A percentile compares a stretch with the other conserved stretches of the same genome.
Conservation (phyloP, 495 filamentous ascomycete genomes). For the Extremus antarcticus region DNA sequence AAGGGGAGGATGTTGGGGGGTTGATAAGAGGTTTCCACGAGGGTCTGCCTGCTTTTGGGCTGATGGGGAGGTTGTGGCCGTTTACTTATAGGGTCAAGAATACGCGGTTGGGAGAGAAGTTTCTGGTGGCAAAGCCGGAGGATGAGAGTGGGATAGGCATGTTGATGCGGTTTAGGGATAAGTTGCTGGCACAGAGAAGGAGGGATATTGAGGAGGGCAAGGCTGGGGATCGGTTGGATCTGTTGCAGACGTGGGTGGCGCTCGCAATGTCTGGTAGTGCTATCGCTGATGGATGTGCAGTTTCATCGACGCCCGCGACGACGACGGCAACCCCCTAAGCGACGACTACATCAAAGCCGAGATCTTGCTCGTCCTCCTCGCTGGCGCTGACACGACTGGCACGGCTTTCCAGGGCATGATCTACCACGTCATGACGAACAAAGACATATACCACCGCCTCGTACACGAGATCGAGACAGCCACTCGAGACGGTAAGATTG, state of each 20-base stretch:
- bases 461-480: conserved; percentile 46
- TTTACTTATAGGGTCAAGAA: conserved; percentile 44
- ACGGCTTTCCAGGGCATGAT: conserved; percentile 46
- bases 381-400: conserved; percentile 55
- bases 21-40: conserved; percentile 44
- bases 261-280: background rate
- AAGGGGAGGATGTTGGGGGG: conserved; percentile 45
- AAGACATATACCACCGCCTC: conserved; percentile 39
- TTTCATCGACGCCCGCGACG: conserved; percentile 36
- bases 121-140: conserved; percentile 43
- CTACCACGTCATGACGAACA: conserved; percentile 40
- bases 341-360: conserved; percentile 44
- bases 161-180: conserved; percentile 41
- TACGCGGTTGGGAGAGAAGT: conserved; percentile 40
- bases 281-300: conserved; percentile 5
- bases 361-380: conserved; percentile 45
- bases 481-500: conserved; percentile 24
- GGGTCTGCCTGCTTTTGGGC: conserved; percentile 38
- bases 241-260: conserved; percentile 31
- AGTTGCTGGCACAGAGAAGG: conserved; percentile 28
- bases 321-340: conserved; percentile 38
- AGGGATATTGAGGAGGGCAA: conserved; percentile 21
- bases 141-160: conserved; percentile 43
- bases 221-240: conserved; percentile 26
- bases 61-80: conserved; percentile 41